Conservation (phyloP, 345 rosid genomes). For the Euclidium syriacum region DNA sequence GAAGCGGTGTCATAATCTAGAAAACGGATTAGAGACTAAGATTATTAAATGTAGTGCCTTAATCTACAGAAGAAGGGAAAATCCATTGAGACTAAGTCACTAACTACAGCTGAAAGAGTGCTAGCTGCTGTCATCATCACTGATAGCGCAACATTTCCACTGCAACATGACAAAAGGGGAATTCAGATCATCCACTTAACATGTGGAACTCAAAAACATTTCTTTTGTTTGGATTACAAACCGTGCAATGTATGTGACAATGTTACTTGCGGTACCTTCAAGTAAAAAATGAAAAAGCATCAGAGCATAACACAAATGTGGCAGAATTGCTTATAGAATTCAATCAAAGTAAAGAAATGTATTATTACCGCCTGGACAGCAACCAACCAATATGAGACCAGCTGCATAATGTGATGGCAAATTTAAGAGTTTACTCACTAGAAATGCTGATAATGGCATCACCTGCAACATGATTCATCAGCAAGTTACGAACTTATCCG, state of each 20-base stretch:
- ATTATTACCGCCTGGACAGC: slow-evolving; percentile 86
- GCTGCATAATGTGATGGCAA: slow-evolving; percentile 88
- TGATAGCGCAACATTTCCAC: slow-evolving; percentile 89
- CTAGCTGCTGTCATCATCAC: slow-evolving; percentile 92
- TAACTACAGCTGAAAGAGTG: slow-evolving; percentile 83
- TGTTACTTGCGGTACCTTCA: slow-evolving; percentile 94
- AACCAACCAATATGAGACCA: slow-evolving; percentile 85
- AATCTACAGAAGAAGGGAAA: background rate
- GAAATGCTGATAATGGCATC: slow-evolving; percentile 80
- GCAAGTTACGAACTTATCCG: background rate
- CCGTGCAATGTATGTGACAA: slow-evolving; percentile 83
- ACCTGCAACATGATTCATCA: slow-evolving; percentile 42
- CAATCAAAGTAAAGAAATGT: background rate
- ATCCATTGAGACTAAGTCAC: slow-evolving; percentile 23
- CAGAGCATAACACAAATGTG: slow-evolving; percentile 1
- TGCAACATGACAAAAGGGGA: slow-evolving; percentile 29
- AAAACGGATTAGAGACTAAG: background rate
- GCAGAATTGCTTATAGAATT: background rate
- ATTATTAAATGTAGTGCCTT: background rate
- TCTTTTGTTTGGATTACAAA: slow-evolving; percentile 19
- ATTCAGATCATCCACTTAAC: slow-evolving; percentile 24
- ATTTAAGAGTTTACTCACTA: slow-evolving; percentile 75
- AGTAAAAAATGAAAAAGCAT: slow-evolving; percentile 4
- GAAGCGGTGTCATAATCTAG: slow-evolving; percentile 88
- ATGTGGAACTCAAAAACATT: too few species aligned